A percentile compares a stretch with the other conserved stretches of the same genome.
phyloP scores from a whole-genome alignment of 225 moss, liverwort and hornwort genomes.

The Neckera pumila region DNA sequence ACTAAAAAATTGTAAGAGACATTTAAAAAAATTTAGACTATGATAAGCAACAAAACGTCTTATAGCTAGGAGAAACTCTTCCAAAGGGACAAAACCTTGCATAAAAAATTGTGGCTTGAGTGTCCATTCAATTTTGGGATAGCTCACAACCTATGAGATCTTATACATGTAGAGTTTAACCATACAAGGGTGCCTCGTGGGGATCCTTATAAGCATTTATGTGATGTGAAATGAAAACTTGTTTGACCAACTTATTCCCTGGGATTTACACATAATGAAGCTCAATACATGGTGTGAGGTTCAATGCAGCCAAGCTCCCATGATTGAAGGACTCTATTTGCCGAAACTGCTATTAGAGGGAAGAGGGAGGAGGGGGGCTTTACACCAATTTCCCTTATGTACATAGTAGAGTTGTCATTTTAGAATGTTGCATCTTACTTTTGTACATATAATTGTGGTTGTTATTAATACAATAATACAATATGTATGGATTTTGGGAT shows the following conservation, averaged over 20 bases:
- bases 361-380: no score
- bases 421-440: neutral
- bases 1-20: no score
- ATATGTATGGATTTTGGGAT: no score
- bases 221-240: neutral
- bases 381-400: neutral
- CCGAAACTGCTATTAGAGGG: no score
- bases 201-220: neutral
- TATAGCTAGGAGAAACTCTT: neutral
- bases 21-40: neutral
- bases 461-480: no score
- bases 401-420: neutral
- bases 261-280: fast-evolving
- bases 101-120: no score
- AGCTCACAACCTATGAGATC: no score
- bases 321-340: neutral
- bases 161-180: neutral
- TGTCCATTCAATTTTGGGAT: neutral
- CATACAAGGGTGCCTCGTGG: fast-evolving
- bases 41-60: neutral
- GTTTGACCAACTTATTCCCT: fast-evolving
- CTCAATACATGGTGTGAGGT: neutral
- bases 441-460: neutral
- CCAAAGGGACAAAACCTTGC: fast-evolving
- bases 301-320: fast-evolving